Conservation (phyloP, 2,329 filamentous ascomycete genomes). For the Cordyceps tenuipes region DNA sequence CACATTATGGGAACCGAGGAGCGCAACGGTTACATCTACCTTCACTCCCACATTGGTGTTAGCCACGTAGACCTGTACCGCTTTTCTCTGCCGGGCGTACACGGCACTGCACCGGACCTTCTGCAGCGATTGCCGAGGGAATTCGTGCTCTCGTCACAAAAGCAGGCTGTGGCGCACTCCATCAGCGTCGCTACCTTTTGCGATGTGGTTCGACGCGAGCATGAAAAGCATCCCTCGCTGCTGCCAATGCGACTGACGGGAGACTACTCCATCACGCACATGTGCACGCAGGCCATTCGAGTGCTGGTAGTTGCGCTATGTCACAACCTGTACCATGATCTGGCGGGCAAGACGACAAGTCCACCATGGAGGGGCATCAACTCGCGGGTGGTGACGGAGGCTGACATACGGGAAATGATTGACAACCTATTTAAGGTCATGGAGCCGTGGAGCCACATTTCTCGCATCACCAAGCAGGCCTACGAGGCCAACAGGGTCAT, state of each 20-base stretch:
- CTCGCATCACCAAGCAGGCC: slow-evolving; percentile 22
- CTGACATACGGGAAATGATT: slow-evolving; percentile 25
- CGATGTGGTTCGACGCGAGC: slow-evolving; percentile 24
- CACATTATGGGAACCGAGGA: slow-evolving; percentile 24
- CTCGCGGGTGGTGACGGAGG: slow-evolving; percentile 22
- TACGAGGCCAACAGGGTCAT: slow-evolving; percentile 23
- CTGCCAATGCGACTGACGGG: slow-evolving; percentile 21
- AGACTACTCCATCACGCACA: slow-evolving; percentile 25
- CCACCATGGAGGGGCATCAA: slow-evolving; percentile 25
- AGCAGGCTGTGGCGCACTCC: slow-evolving; percentile 31
- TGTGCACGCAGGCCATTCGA: slow-evolving; percentile 23
- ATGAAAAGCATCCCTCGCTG: slow-evolving; percentile 19
- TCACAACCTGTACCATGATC: slow-evolving; percentile 26
- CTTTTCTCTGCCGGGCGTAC: slow-evolving; percentile 28
- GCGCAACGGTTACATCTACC: slow-evolving; percentile 27
- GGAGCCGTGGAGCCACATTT: slow-evolving; percentile 24
- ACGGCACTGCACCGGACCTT: slow-evolving; percentile 25
- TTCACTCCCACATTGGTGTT: slow-evolving; percentile 28
- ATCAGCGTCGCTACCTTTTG: slow-evolving; percentile 29
- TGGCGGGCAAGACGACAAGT: slow-evolving; percentile 28
- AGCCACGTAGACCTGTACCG: slow-evolving; percentile 33
- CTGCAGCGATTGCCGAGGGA: slow-evolving; percentile 27
- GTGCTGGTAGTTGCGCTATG: slow-evolving; percentile 29
- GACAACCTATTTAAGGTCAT: slow-evolving; percentile 26
- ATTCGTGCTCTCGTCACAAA: slow-evolving; percentile 29